A percentile compares a stretch with the other conserved stretches of the same genome.
Evolutionary conservation across 352 stramenopile genomes (phyloP).

Genomic region (Globisporangium perplexum): DNA sequence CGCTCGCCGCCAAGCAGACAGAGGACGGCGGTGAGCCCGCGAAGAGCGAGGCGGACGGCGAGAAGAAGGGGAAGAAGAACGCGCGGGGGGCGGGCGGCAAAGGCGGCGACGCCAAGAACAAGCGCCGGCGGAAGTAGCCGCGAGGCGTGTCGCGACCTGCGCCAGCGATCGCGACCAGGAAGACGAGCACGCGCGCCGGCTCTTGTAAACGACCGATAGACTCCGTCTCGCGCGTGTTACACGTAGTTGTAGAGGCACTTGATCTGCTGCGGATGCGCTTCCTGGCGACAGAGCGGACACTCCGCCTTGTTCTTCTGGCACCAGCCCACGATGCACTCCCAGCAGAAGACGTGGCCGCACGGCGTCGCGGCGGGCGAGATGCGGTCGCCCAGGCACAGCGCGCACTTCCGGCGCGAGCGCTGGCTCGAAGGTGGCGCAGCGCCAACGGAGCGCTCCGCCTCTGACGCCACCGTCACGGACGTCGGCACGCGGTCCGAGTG

Average conservation of each 20-base stretch:
- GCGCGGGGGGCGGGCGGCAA: slow-evolving; percentile 28
- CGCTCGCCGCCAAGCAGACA: slow-evolving; percentile 45
- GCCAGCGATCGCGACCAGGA: neutral
- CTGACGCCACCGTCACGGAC: slow-evolving; percentile 14
- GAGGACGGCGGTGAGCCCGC: slow-evolving; percentile 35
- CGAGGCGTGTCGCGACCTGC: neutral
- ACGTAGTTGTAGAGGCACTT: slow-evolving; percentile 90
- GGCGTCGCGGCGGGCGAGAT: slow-evolving; percentile 72
- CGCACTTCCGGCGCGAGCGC: slow-evolving; percentile 61
- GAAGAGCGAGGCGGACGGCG: neutral
- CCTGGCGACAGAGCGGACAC: slow-evolving; percentile 86
- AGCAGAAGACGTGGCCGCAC: slow-evolving; percentile 91
- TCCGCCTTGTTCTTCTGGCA: slow-evolving; percentile 90
- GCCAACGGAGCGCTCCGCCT: slow-evolving; percentile 2
- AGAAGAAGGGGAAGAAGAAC: slow-evolving; percentile 30
- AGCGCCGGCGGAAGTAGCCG: slow-evolving; percentile 14
- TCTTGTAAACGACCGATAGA: neutral
- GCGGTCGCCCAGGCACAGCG: slow-evolving; percentile 80
- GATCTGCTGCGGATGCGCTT: slow-evolving; percentile 85
- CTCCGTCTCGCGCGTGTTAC: slow-evolving; percentile 21
- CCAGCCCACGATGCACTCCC: slow-evolving; percentile 92
- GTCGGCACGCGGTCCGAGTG: slow-evolving; percentile 38
- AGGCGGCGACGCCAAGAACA: slow-evolving; percentile 48
- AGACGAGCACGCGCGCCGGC: too few relatives aligned
- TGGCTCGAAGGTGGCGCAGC: slow-evolving; percentile 3